Evolutionary conservation across 2,329 filamentous ascomycete species (phyloP), one percentile per base, ranked within the genome.

Genomic region (Emergomyces pasteurianus): DNA sequence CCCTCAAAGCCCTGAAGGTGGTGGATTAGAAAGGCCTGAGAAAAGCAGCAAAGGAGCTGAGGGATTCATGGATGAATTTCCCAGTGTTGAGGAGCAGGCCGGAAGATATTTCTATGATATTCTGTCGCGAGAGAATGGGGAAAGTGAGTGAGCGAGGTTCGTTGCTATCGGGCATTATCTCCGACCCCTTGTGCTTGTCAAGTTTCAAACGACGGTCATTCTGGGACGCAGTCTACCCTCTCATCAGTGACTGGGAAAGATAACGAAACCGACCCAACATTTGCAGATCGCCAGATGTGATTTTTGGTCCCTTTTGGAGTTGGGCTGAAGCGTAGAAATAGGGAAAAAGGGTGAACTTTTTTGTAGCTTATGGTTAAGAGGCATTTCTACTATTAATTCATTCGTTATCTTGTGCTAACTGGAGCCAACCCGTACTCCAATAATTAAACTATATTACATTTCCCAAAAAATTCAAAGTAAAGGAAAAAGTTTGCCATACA

Each of bases 31-130:
- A 6, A n/a, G 16, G n/a, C 23, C 14, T 12, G 59, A 14, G 4
- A 40, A 40, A 16, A 36, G 10, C 28, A 10, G 14, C n/a, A 34
- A 16, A 38, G 47, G 14, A 52, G 16, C n/a, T 6, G 38, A 38
- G 12, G 53, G n/a, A 38, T 23, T 14, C 14, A n/a, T 26, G 7
- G 34, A 34, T 34, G 31, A 58, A 28, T 23, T 38, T 31, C 26
- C 38, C 18, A 40, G 36, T 28, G 57, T 64, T 50, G 61, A 60
- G 43, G 60, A 63, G 26, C 58, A 59, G 46, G 63, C 64, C 47
- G 64, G 63, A 28, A 58, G 58, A 42, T 63, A 57, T 43, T 63
- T 65, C 31, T 40, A 26, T 23, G 49, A 58, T 36, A 43, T 63
- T 9, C 40, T 61, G 56, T 36, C 60, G 23, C 21, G 9, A 59